phyloP scores from a whole-genome alignment of 345 rosid species.

The Hypericum perforatum region DNA sequence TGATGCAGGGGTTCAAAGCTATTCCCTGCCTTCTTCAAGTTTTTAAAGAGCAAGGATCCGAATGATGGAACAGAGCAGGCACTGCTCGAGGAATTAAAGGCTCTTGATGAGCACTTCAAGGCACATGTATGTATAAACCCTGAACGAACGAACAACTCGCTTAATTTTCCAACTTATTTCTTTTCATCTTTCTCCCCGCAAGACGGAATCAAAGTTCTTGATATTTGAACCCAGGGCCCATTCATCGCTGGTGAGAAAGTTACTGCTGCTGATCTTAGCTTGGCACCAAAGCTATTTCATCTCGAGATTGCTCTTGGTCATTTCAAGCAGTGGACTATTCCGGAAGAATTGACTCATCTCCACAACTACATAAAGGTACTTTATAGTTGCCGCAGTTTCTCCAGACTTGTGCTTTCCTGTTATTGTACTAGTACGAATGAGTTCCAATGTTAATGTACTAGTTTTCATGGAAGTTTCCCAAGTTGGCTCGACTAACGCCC shows the following conservation, averaged over 20 bases:
- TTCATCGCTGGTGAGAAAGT: constrained; percentile 69
- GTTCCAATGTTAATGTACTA: no score
- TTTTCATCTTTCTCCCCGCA: constrained; percentile 2
- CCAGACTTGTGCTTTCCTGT: no score
- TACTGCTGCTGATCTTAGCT: constrained; percentile 65
- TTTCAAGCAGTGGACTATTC: constrained; percentile 78
- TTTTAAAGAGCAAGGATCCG: constrained; percentile 82
- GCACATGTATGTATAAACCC: constrained; percentile 29
- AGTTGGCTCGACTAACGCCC: no score
- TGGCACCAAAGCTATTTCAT: constrained; percentile 91
- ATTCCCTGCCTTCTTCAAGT: constrained; percentile 45
- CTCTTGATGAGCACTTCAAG: constrained; percentile 75
- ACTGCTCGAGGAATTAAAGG: constrained; percentile 63
- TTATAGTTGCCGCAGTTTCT: no score
- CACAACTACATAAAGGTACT: constrained; percentile 53
- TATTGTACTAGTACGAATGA: no score
- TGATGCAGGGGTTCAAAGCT: constrained; percentile 56
- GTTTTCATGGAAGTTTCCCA: no score
- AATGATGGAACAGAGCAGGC: constrained; percentile 68
- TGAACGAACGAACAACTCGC: neutral
- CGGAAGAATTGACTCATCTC: constrained; percentile 49
- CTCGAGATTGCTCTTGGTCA: constrained; percentile 73
- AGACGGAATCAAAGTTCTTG: neutral
- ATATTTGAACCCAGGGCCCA: constrained; percentile 43
- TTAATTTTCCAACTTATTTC: neutral